Base-by-base conservation (phyloP, 139 green algal genomes). In the Chlorella sp. region DNA sequence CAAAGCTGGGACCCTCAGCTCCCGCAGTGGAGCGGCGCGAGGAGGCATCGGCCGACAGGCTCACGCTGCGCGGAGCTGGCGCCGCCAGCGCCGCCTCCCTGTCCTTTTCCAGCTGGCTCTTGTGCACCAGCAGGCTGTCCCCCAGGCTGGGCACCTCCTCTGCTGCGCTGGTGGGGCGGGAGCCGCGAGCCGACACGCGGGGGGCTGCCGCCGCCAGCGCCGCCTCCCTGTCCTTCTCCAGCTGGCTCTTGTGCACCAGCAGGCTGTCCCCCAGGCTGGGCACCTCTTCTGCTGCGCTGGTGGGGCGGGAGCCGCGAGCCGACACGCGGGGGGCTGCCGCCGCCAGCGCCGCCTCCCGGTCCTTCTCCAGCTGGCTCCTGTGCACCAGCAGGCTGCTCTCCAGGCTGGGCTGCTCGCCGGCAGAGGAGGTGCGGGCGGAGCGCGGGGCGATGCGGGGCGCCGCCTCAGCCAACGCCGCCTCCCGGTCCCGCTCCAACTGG, bases 81-180 rank as follows among this genome's bases (percentile, higher is more conserved):
- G 43, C n/a, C 38, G 64, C 76, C 75, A 85, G 64, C 32, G 85
- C 85, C 19, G 65, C 85, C 17, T 88, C 85, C 1, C 76, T 58
- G 20, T 43, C 79, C n/a, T 19, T n/a, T 48, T 88, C 58, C 48
- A 88, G 67, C 73, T n/a, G 6, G 51, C 62, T 84, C 75, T 81
- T 56, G 44, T 64, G 84, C 67, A n/a, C 7, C 30, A 36, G 34
- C 40, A 85, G 43, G 22, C 22, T 44, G 44, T 80, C 73, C 28
- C 17, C 60, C 60, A 58, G 40, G 34, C 54, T 48, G 36, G 24
- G 40, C 54, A 34, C 51, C 20, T 38, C 76, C 9, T 70, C 54
- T 0, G 54, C n/a, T 9, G 54, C 34, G 76, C 19, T 51, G 54
- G 51, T 26, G 51, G 41, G 68, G n/a, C 70, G 38, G 70, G 70